Conservation (phyloP, 78 protist species). For the Chrysochromulina parva region DNA sequence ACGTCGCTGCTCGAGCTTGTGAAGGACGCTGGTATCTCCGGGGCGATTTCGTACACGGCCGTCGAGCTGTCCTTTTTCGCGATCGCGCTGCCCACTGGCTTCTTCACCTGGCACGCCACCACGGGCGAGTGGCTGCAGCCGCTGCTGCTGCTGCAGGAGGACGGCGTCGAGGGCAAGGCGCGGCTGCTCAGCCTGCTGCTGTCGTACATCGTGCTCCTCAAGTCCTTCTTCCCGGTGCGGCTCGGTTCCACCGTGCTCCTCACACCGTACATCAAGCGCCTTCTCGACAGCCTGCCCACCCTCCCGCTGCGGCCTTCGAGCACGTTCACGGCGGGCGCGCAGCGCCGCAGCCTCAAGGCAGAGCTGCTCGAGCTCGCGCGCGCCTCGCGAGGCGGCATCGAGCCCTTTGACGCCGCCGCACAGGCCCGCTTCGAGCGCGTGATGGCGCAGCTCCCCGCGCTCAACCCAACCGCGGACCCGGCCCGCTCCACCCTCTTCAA, state of each 20-base stretch:
- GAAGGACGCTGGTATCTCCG: neutral
- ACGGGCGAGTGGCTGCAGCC: neutral
- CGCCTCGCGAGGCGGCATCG: too few species aligned
- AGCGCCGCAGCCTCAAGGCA: too few species aligned
- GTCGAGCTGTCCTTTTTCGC: constrained; percentile 2
- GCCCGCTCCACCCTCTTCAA: too few species aligned
- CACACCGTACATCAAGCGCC: neutral
- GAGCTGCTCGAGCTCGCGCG: too few species aligned
- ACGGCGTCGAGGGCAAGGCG: neutral
- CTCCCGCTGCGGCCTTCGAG: too few species aligned
- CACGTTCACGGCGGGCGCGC: too few species aligned
- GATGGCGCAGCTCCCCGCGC: too few species aligned
- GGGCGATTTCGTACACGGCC: neutral
- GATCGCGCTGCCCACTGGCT: neutral
- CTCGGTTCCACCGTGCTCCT: neutral
- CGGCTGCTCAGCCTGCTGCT: neutral
- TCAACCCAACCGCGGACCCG: too few species aligned
- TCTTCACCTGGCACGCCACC: neutral
- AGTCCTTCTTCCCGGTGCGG: neutral
- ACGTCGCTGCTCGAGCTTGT: too few species aligned
- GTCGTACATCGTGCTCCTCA: neutral
- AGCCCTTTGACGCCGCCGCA: too few species aligned
- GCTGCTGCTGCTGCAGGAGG: neutral
- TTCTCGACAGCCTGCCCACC: neutral
- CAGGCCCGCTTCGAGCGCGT: too few species aligned